Evolutionary conservation across 179 eudicot species (phyloP).

Genomic region (Sideroxylon spinosum): DNA sequence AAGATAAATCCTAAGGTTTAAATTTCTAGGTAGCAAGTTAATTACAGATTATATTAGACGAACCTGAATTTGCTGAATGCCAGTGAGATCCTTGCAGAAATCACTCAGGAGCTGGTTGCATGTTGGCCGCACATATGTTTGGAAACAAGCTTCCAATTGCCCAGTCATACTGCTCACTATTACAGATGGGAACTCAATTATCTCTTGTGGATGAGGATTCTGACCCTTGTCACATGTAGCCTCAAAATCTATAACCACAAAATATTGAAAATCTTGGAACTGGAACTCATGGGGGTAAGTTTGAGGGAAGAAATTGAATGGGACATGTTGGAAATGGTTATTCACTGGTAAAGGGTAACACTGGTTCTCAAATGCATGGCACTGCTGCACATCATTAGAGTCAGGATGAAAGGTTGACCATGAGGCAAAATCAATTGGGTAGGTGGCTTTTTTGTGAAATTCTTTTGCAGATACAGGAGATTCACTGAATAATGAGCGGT

Average conservation of each 20-base stretch:
- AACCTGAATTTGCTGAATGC: constrained; percentile 96
- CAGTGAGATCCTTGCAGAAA: constrained; percentile 91
- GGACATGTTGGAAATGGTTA: constrained; percentile 46
- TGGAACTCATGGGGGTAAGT: constrained; percentile 42
- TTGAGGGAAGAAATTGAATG: constrained; percentile 48
- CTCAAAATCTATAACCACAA: constrained; percentile 97
- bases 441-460: constrained; percentile 29
- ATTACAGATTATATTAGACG: constrained; percentile 1
- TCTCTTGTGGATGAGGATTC: constrained; percentile 86
- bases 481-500: constrained; percentile 31
- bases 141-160: constrained; percentile 74
- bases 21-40: background rate
- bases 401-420: constrained; percentile 45
- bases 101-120: constrained; percentile 68
- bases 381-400: constrained; percentile 31
- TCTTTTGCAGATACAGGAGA: constrained; percentile 38
- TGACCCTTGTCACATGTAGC: constrained; percentile 87
- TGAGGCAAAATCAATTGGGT: constrained; percentile 34
- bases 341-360: constrained; percentile 43
- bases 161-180: constrained; percentile 80
- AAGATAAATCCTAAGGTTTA: background rate
- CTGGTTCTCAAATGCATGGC: constrained; percentile 46
- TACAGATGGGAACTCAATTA: constrained; percentile 93
- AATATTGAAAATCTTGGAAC: constrained; percentile 75
- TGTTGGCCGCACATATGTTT: constrained; percentile 80